Evolutionary conservation across 805 yeast species (phyloP), one percentile per base, ranked within the genome.

Genomic region (Tetrapisispora pingtungensis): DNA sequence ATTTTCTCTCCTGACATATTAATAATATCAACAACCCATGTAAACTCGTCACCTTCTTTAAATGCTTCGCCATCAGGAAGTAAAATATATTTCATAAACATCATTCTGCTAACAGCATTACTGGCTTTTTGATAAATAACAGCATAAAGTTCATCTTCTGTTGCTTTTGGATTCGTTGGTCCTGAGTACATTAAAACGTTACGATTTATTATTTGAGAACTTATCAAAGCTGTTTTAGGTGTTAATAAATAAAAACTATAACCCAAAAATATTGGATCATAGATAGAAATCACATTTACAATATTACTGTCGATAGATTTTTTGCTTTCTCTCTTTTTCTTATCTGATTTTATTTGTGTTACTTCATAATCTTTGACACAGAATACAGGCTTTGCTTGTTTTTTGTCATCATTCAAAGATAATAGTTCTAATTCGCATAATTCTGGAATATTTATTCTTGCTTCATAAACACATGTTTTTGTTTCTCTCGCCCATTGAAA

Each of bases 391-490:
- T 48, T 51, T 1, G 60, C 57, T 6, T 42, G 27, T 13, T 47
- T 50, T 40, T 54, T 54, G 31, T 58, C 58, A 20, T 50, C 56
- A 40, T 46, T 56, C 24, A 49, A 50, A 7, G 56, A 52, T 8
- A 64, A 51, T 10, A 60, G 47, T n/a, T 51, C 66, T 56, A 54
- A 56, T 37, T 43, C 46, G 46, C 87, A 81, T 20, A 81, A 61
- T 7, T 61, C 56, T 0, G 80, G 79, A 0, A 79, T 68, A 39
- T 68, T 69, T 3, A 81, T 61, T 24, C 65, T 65, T 60, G 78
- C 68, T 49, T 68, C 68, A 54, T 81, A 81, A 37, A 71, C 72
- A 56, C 88, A 81, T 0, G 81, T 75, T 44, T 68, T 70, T 28
- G 69, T 61, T 57, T 81, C 88, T 40, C 62, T 62, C 3, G 77